These are phyloP conservation scores for Lactarius evosmus DNA, from an alignment of 768 basidiomycete genomes.

Conservation along the genomic window DNA sequence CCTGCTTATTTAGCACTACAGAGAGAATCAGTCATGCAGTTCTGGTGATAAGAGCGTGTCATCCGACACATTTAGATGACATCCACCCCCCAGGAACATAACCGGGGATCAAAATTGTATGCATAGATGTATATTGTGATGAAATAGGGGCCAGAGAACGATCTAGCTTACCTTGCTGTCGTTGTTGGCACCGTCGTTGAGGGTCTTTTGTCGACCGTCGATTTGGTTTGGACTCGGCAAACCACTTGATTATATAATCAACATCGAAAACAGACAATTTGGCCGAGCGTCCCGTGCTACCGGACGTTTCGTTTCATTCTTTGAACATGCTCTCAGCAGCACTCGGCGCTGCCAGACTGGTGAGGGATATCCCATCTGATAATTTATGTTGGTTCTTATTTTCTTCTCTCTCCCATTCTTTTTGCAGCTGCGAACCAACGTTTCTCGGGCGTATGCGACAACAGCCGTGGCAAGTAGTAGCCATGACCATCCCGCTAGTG, in stretches of 20 bases:
- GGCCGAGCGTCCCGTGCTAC: not conserved
- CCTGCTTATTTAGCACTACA: constrained; percentile 28
- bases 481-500: not conserved
- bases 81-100: constrained; percentile 40
- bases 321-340: constrained; percentile 16
- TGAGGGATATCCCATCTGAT: not conserved
- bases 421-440: constrained; percentile 5
- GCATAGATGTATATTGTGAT: constrained; percentile 14
- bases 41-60: constrained; percentile 29
- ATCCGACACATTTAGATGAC: constrained; percentile 37
- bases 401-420: constrained; percentile 6
- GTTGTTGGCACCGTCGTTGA: constrained; percentile 30
- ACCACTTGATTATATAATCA: constrained; percentile 13
- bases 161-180: constrained; percentile 36
- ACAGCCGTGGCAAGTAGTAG: constrained; percentile 8
- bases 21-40: constrained; percentile 21
- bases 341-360: constrained; percentile 2
- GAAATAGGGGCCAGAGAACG: not conserved
- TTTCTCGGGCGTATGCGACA: constrained; percentile 28
- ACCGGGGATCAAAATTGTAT: not conserved
- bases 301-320: not conserved
- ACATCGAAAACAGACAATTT: not conserved
- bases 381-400: not conserved
- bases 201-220: constrained; percentile 29
- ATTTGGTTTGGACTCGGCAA: constrained; percentile 14